These are phyloP conservation scores for Hemileia vastatrix DNA, from an alignment of 1,284 basidiomycete species.

Conservation along the genomic window DNA sequence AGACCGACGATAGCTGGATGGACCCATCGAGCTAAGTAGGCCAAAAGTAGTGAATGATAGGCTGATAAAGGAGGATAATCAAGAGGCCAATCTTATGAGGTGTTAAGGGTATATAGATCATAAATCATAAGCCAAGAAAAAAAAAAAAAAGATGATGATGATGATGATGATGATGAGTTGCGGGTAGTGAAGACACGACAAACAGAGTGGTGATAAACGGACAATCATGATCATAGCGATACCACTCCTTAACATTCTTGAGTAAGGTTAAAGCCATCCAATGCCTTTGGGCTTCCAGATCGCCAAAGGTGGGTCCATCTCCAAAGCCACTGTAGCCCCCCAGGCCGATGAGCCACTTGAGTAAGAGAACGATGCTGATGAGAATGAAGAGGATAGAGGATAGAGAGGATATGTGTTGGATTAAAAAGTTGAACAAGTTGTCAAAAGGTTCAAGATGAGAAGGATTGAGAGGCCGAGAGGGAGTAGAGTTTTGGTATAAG, in stretches of 20 bases:
- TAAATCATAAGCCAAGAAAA: not conserved
- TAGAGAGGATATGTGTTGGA: too few species aligned
- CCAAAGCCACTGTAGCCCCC: conserved; percentile 12
- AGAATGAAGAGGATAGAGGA: conserved; percentile 7
- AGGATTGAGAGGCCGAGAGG: too few species aligned
- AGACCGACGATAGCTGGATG: conserved; percentile 26
- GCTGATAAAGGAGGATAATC: conserved; percentile 75
- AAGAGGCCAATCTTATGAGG: conserved; percentile 11
- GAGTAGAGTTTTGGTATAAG: too few species aligned
- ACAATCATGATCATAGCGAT: conserved; percentile 18
- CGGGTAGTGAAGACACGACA: not conserved
- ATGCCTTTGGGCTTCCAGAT: conserved; percentile 20
- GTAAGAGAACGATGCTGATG: conserved; percentile 5
- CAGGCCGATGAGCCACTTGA: conserved; percentile 7
- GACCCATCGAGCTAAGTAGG: conserved; percentile 49
- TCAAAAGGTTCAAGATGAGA: too few species aligned
- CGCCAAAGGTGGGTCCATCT: conserved; percentile 9
- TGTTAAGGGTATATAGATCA: not conserved
- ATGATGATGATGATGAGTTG: not conserved
- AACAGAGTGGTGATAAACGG: not conserved
- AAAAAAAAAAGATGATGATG: not conserved
- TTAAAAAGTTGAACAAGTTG: too few species aligned
- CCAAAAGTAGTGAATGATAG: conserved; percentile 71
- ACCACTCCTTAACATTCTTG: conserved; percentile 5
- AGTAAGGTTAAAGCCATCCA: conserved; percentile 18